Conservation (phyloP, 495 filamentous ascomycete species). For the Letharia columbiana region DNA sequence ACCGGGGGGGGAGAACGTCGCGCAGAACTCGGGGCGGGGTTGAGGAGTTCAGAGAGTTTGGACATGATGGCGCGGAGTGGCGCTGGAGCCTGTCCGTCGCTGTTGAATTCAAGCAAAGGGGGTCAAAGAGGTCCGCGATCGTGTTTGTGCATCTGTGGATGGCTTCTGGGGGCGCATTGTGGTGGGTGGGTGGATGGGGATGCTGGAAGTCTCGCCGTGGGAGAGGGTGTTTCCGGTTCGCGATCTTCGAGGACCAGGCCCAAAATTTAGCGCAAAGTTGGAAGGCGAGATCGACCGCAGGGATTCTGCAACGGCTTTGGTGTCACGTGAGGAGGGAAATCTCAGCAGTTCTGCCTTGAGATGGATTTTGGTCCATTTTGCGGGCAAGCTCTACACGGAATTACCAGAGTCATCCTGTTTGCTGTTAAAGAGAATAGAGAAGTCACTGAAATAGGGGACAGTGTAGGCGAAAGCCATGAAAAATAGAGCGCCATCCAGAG, state of each 20-base stretch:
- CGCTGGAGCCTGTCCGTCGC: neutral
- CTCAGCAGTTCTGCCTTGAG: neutral
- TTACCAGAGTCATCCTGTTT: neutral
- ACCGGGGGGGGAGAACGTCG: slow-evolving; percentile 7
- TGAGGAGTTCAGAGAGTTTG: slow-evolving; percentile 23
- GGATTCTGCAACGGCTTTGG: slow-evolving; percentile 7
- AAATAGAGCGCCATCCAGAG: neutral
- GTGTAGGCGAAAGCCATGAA: neutral
- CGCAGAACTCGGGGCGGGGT: slow-evolving; percentile 19
- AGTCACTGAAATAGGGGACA: neutral
- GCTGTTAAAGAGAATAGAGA: neutral
- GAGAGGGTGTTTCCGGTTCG: neutral
- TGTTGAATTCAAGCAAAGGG: neutral
- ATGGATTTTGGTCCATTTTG: neutral
- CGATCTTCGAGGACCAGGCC: slow-evolving; percentile 10
- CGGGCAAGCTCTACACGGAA: neutral
- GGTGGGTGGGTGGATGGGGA: neutral
- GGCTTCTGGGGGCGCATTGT: neutral
- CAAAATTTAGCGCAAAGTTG: neutral
- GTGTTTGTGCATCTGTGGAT: neutral
- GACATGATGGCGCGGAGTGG: slow-evolving; percentile 14
- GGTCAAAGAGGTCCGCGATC: slow-evolving; percentile 1
- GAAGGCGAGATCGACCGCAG: slow-evolving; percentile 6
- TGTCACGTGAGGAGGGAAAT: neutral
- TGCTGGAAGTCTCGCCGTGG: neutral